Conservation (phyloP, 2,329 filamentous ascomycete genomes). For the Microsporum audouinii region DNA sequence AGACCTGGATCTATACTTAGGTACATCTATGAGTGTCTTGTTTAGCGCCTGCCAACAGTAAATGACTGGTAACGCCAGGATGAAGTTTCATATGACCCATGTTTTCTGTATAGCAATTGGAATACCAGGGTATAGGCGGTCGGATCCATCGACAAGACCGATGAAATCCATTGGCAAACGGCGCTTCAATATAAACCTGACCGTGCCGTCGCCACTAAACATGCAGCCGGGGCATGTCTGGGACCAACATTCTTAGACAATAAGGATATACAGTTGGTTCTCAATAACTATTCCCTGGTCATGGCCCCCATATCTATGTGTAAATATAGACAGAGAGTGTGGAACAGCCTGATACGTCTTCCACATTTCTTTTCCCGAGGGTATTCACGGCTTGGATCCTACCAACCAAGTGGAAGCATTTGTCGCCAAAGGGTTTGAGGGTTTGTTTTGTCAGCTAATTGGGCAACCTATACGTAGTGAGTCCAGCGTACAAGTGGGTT, state of each 20-base stretch:
- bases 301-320: neutral
- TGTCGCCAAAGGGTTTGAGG: neutral
- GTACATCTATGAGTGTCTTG: neutral
- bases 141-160: neutral
- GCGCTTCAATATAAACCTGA: neutral
- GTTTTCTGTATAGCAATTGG: neutral
- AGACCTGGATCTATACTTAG: neutral
- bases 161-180: neutral
- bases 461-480: neutral
- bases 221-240: neutral
- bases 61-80: neutral
- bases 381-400: neutral
- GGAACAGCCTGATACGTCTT: neutral
- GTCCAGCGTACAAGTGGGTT: neutral
- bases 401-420: neutral
- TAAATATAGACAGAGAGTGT: neutral
- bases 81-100: neutral
- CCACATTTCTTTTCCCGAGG: neutral
- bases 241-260: neutral
- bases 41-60: neutral
- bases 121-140: neutral
- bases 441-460: neutral
- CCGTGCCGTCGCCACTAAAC: neutral
- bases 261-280: neutral
- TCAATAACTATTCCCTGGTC: neutral